These are phyloP conservation scores for Aspergillus mulundensis DNA, from an alignment of 495 filamentous ascomycete genomes.

Conservation along the genomic window DNA sequence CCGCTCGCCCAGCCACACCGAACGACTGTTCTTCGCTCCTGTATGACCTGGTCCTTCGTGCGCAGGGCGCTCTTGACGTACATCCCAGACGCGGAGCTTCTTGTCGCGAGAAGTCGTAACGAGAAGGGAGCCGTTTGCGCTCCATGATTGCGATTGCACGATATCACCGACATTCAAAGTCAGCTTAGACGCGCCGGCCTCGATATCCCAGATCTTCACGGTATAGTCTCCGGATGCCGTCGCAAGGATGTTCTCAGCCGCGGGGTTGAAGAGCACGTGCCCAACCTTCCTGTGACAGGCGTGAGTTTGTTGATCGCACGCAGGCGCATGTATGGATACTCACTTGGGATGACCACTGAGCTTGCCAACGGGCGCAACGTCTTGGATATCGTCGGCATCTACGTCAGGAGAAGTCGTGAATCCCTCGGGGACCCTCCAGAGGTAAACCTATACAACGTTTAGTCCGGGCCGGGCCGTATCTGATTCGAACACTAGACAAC, in stretches of 20 bases:
- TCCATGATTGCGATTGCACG: conserved; percentile 95
- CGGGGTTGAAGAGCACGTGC: conserved; percentile 95
- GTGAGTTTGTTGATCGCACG: conserved; percentile 18
- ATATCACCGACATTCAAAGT: conserved; percentile 83
- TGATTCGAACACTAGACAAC: neutral
- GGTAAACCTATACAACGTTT: conserved; percentile 57
- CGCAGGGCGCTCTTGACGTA: conserved; percentile 81
- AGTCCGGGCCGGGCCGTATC: conserved; percentile 7
- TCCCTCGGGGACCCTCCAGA: conserved; percentile 89
- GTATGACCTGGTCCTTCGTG: conserved; percentile 82
- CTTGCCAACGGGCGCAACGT: conserved; percentile 76
- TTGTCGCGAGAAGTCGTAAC: conserved; percentile 96
- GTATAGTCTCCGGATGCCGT: conserved; percentile 93
- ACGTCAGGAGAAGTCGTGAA: conserved; percentile 81
- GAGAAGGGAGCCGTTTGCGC: conserved; percentile 80
- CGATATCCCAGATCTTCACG: conserved; percentile 94
- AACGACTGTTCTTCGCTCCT: conserved; percentile 94
- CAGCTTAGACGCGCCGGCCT: conserved; percentile 65
- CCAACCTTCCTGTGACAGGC: conserved; percentile 71
- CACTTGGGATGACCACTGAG: conserved; percentile 63
- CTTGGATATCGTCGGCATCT: conserved; percentile 65
- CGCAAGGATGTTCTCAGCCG: conserved; percentile 92
- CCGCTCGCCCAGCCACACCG: conserved; percentile 94
- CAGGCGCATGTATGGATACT: conserved; percentile 7
- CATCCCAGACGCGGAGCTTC: conserved; percentile 96